These are phyloP conservation scores for Clavaria fumosa DNA, from an alignment of 768 basidiomycete genomes.

Conservation along the genomic window DNA sequence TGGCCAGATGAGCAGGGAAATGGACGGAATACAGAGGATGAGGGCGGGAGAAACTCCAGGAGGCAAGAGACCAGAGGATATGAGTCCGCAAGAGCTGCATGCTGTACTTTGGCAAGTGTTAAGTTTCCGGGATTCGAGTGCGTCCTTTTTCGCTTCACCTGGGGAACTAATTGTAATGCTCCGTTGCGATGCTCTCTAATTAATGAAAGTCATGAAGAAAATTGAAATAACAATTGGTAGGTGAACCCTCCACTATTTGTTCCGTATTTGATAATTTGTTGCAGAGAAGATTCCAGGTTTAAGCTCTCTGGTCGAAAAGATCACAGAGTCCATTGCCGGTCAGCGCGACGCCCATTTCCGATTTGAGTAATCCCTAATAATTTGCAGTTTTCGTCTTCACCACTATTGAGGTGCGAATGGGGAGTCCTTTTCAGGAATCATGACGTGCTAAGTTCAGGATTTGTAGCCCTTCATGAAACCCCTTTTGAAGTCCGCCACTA, in stretches of 20 bases:
- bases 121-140: slow-evolving; percentile 68
- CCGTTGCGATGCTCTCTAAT: not conserved
- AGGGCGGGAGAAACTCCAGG: slow-evolving; percentile 41
- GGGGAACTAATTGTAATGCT: not conserved
- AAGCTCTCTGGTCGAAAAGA: slow-evolving; percentile 55
- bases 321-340: slow-evolving; percentile 60
- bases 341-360: slow-evolving; percentile 8
- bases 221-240: slow-evolving; percentile 58
- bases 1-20: slow-evolving; percentile 51
- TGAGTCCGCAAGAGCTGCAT: slow-evolving; percentile 84
- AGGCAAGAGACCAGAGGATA: slow-evolving; percentile 59
- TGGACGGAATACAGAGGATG: slow-evolving; percentile 60
- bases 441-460: not conserved
- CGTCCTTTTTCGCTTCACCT: slow-evolving; percentile 9
- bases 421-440: not conserved
- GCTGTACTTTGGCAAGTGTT: slow-evolving; percentile 73
- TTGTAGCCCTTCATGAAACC: slow-evolving; percentile 67
- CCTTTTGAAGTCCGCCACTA: slow-evolving; percentile 53
- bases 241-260: slow-evolving; percentile 7
- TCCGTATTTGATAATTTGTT: not conserved
- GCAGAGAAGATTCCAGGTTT: slow-evolving; percentile 78
- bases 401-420: slow-evolving; percentile 50
- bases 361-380: not conserved
- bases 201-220: slow-evolving; percentile 70
- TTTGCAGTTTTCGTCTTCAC: slow-evolving; percentile 62